phyloP scores from a whole-genome alignment of 805 yeast species.

The Kodamaea kaohsiungensis region DNA sequence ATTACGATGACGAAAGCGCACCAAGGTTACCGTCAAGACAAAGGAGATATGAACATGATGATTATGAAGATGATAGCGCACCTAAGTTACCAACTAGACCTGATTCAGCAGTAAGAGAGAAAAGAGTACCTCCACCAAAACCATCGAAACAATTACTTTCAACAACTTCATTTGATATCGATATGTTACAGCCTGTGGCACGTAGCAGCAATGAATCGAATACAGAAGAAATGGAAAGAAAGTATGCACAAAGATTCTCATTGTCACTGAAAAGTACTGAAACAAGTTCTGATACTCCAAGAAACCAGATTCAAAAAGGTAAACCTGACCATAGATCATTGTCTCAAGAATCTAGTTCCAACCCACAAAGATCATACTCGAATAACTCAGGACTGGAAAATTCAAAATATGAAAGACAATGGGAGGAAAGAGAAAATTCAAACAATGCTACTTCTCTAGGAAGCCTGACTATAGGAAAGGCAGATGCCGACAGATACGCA shows the following conservation, averaged over 20 bases:
- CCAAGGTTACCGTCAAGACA: slow-evolving; percentile 17
- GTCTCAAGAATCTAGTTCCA: not conserved
- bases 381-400: not conserved
- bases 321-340: not conserved
- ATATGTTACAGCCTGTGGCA: slow-evolving; percentile 21
- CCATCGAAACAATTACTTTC: slow-evolving; percentile 11
- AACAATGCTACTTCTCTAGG: not conserved
- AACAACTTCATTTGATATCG: slow-evolving; percentile 13
- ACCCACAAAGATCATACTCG: not conserved
- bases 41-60: slow-evolving; percentile 7
- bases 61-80: not conserved
- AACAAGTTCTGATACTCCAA: not conserved
- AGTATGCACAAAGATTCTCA: slow-evolving; percentile 6
- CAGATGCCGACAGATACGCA: not conserved
- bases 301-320: not conserved
- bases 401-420: not conserved
- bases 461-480: not conserved
- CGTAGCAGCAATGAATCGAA: not conserved
- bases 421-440: not conserved
- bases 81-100: slow-evolving; percentile 4
- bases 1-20: slow-evolving; percentile 10
- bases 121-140: slow-evolving; percentile 15
- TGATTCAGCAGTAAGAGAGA: not conserved
- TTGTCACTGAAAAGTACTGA: not conserved
- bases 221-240: not conserved